Base-by-base conservation (phyloP, 192 early-diverging fungal species). In the Pilaira anomala region DNA sequence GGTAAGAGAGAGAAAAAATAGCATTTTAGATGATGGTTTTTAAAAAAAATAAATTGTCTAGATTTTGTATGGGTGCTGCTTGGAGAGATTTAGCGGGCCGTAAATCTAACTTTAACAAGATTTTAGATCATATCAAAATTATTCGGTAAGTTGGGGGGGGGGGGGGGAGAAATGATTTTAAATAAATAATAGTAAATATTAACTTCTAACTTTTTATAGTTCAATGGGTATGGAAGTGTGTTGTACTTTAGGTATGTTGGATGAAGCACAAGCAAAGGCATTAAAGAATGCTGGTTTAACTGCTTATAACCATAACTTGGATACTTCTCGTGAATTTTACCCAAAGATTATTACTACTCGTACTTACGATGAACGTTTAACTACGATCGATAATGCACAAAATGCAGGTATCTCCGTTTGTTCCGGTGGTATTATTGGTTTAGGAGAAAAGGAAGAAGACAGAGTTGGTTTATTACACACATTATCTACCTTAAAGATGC, bases 151-250 rank as follows among this genome's bases (percentile, higher is more conserved):
- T 30, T 18, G 18, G 21, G 16, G 5, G 9, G 1, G 22, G 24
- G 25, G 16, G 39, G 25, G 48, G 8, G 39, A 8, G 39, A 8
- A 40, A 8, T 40, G 12, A 40, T 8, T 12, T 8, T 40, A 12
- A 40, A 40, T 40, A 40, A 5, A n/a, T n/a, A n/a, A n/a, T n/a
- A 30, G 8, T 46, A 4, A n/a, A 36, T 48, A n/a, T 2, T 2
- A 36, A 16, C 11, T 14, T 36, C 33, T 36, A 36, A 9, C 11
- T 36, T 36, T 36, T 14, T 22, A 14, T 52, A 82, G 83, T 52
- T 80, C 79, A 12, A 92, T 92, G 91, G 88, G 79, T 28, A 92
- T 92, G 91, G 91, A 92, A 73, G 91, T 92, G 21, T 92, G 91
- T 81, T 88, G 86, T 72, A 92, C 91, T 21, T 78, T 92, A 42